A percentile compares a stretch with the other conserved stretches of the same genome.
These are phyloP conservation scores for Populus simonii DNA, from an alignment of 345 rosid species.

Conservation along the genomic window DNA sequence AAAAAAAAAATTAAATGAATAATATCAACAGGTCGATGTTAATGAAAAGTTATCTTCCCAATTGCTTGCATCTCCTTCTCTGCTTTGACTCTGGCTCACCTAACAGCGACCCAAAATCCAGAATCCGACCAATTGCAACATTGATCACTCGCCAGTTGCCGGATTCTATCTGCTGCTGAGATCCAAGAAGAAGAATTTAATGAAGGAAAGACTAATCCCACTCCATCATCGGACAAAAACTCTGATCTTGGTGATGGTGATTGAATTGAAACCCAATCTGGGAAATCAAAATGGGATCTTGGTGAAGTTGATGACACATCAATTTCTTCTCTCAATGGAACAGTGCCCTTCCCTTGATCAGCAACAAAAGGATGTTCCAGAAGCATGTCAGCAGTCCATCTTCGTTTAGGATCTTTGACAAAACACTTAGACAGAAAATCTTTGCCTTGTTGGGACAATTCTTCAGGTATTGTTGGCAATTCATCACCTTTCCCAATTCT, in stretches of 20 bases:
- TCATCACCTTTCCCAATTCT: constrained; percentile 20
- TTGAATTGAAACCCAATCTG: constrained; percentile 12
- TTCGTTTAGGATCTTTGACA: constrained; percentile 16
- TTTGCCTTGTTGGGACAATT: constrained; percentile 20
- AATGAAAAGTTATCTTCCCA: not conserved
- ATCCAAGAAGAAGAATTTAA: not conserved
- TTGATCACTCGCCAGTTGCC: constrained; percentile 10
- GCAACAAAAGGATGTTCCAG: constrained; percentile 30
- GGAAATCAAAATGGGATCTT: constrained; percentile 22
- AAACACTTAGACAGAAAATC: constrained; percentile 37
- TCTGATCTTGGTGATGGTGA: constrained; percentile 15
- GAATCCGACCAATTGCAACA: constrained; percentile 13
- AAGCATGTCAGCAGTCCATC: constrained; percentile 42
- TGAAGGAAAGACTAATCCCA: constrained; percentile 10
- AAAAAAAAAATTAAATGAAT: not conserved
- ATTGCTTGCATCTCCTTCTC: not conserved
- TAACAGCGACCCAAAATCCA: constrained; percentile 14
- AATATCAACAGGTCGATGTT: constrained; percentile 1
- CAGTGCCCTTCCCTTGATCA: not conserved
- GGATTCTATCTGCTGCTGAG: constrained; percentile 19
- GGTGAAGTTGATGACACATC: constrained; percentile 2
- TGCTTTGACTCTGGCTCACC: constrained; percentile 8
- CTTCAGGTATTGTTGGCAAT: constrained; percentile 25
- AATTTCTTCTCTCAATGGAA: not conserved
- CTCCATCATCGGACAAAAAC: not conserved